A percentile compares a stretch with the other conserved stretches of the same genome.
phyloP scores from a whole-genome alignment of 2,329 filamentous ascomycete species.

The Sordariomycetes sp. region DNA sequence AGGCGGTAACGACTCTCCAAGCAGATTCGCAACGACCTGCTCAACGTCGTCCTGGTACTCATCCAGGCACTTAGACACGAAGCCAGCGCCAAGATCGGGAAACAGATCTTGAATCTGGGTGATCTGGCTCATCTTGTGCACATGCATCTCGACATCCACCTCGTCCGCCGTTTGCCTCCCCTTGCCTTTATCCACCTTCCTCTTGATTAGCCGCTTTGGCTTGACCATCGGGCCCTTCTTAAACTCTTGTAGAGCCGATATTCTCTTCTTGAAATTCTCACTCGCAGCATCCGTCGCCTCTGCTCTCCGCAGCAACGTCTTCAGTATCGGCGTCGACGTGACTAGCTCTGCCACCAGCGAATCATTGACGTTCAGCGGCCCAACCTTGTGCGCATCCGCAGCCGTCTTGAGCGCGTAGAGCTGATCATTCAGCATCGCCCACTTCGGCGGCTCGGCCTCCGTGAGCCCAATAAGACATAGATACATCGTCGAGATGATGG shows the following conservation, averaged over 20 bases:
- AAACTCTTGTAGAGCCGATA: constrained; percentile 51
- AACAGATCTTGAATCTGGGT: constrained; percentile 92
- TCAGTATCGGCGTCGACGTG: constrained; percentile 68
- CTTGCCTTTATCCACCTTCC: constrained; percentile 61
- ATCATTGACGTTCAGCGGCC: constrained; percentile 47
- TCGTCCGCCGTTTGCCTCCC: constrained; percentile 28
- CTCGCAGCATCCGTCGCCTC: constrained; percentile 39
- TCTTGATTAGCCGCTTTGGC: constrained; percentile 39
- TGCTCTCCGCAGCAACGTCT: constrained; percentile 47
- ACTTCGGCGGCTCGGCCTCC: constrained; percentile 56
- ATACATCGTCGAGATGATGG: constrained; percentile 65
- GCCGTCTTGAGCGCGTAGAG: constrained; percentile 70
- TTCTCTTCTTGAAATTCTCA: constrained; percentile 48
- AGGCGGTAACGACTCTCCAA: constrained; percentile 66
- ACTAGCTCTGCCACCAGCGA: constrained; percentile 77
- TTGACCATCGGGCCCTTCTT: constrained; percentile 44
- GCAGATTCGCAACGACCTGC: constrained; percentile 68
- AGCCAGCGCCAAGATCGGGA: constrained; percentile 74
- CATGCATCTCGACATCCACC: constrained; percentile 46
- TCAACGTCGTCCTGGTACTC: constrained; percentile 72
- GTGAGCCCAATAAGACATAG: constrained; percentile 65
- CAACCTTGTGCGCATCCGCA: constrained; percentile 53
- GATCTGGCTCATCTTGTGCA: constrained; percentile 77
- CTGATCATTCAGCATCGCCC: constrained; percentile 71
- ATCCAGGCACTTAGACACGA: constrained; percentile 70